Conservation (phyloP, 352 stramenopile species). For the Lagenidium sp. region DNA sequence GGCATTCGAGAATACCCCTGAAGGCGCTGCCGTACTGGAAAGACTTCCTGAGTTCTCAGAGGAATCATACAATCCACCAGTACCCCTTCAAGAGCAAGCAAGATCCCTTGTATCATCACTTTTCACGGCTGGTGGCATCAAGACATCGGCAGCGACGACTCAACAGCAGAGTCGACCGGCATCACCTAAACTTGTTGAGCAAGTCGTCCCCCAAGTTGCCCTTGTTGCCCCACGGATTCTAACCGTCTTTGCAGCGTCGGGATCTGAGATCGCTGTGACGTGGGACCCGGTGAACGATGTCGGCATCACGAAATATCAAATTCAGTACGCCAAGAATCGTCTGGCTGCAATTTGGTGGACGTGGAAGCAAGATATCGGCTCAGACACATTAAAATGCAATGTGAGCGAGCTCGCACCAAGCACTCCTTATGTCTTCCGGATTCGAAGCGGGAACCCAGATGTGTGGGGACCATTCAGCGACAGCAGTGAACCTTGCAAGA, state of each 20-base stretch:
- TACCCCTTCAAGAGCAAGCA: conserved; percentile 53
- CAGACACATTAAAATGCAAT: conserved; percentile 40
- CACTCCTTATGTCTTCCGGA: conserved; percentile 62
- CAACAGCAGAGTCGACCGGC: too few relatives aligned
- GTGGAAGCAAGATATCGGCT: conserved; percentile 52
- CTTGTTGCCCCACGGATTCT: conserved; percentile 38
- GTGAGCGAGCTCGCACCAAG: conserved; percentile 48
- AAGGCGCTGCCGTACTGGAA: conserved; percentile 27
- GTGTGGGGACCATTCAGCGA: conserved; percentile 76
- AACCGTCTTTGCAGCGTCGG: conserved; percentile 40
- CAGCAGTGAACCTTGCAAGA: conserved; percentile 53
- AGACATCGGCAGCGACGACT: conserved; percentile 3
- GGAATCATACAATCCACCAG: conserved; percentile 9
- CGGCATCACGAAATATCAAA: conserved; percentile 56
- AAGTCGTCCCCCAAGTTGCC: too few relatives aligned
- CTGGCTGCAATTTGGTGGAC: conserved; percentile 76
- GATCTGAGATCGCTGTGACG: conserved; percentile 55
- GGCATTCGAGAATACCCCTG: conserved; percentile 22
- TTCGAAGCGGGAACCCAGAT: conserved; percentile 45
- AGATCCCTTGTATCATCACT: conserved; percentile 63
- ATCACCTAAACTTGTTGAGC: too few relatives aligned
- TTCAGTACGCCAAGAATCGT: conserved; percentile 78
- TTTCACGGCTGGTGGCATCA: conserved; percentile 36
- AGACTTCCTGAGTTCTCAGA: conserved; percentile 39
- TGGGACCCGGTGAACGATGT: conserved; percentile 64